phyloP scores from a whole-genome alignment of 352 stramenopile species.

The Stephanocyclus meneghinianus region DNA sequence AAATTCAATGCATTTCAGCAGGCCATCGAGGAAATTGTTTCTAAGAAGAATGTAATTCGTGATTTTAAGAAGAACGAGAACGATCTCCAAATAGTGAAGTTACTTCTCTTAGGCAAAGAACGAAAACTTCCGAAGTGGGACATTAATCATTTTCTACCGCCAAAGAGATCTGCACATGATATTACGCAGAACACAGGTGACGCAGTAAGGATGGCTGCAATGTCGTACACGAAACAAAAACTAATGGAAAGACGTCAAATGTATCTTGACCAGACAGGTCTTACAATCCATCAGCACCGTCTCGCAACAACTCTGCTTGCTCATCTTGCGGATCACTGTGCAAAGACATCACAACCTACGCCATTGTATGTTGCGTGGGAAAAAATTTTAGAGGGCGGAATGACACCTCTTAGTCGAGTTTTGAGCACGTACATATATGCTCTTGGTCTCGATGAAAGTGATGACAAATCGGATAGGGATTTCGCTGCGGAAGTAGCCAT shows the following conservation, averaged over 20 bases:
- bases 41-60: slow-evolving; percentile 46
- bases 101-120: slow-evolving; percentile 29
- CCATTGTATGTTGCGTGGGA: slow-evolving; percentile 69
- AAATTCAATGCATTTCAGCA: slow-evolving; percentile 33
- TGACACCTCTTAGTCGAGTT: slow-evolving; percentile 51
- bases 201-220: not conserved
- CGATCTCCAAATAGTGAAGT: slow-evolving; percentile 38
- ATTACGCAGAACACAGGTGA: not conserved
- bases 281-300: slow-evolving; percentile 45
- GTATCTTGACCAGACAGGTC: slow-evolving; percentile 40
- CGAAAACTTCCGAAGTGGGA: slow-evolving; percentile 29
- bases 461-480: slow-evolving; percentile 31
- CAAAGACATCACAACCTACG: slow-evolving; percentile 42
- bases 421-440: slow-evolving; percentile 80
- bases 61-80: slow-evolving; percentile 47
- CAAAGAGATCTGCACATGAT: not conserved
- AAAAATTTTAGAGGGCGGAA: slow-evolving; percentile 70
- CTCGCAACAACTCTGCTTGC: slow-evolving; percentile 48
- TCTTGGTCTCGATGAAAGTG: slow-evolving; percentile 42
- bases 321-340: slow-evolving; percentile 71
- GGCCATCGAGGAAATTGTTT: slow-evolving; percentile 43
- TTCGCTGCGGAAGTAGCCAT: slow-evolving; percentile 59
- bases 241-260: slow-evolving; percentile 34
- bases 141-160: slow-evolving; percentile 15
- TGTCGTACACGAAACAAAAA: slow-evolving; percentile 32